Evolutionary conservation across 176 grass and related monocot genomes (phyloP).

Genomic region (Echinochloa phyllopogon): DNA sequence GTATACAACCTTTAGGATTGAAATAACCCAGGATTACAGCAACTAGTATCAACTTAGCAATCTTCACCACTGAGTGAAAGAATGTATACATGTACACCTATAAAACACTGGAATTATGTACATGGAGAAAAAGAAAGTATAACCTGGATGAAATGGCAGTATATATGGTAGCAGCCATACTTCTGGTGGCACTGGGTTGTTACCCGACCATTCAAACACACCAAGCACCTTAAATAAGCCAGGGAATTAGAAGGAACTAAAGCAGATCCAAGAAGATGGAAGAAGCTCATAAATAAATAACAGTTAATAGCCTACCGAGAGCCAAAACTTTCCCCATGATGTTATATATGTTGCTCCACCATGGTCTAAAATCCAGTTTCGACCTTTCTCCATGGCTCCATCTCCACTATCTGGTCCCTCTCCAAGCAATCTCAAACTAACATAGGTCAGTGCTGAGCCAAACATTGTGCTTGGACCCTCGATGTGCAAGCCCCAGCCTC

Average conservation of each 20-base stretch:
- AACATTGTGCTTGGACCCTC: slow-evolving; percentile 94
- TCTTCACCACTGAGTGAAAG: neutral
- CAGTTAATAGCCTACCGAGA: slow-evolving; percentile 55
- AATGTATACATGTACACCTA: neutral
- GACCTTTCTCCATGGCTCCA: slow-evolving; percentile 85
- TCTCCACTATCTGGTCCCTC: slow-evolving; percentile 67
- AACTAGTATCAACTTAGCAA: slow-evolving; percentile 3
- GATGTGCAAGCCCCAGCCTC: slow-evolving; percentile 96
- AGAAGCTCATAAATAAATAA: slow-evolving; percentile 25
- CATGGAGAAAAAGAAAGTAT: neutral
- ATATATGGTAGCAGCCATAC: slow-evolving; percentile 87
- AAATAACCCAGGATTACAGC: neutral
- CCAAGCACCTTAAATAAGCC: slow-evolving; percentile 78
- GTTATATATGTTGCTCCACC: slow-evolving; percentile 84
- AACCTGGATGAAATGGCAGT: slow-evolving; percentile 93
- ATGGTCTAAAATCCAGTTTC: slow-evolving; percentile 90
- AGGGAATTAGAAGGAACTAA: slow-evolving; percentile 39
- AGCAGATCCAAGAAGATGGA: slow-evolving; percentile 33
- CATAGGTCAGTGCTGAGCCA: slow-evolving; percentile 84
- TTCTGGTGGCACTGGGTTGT: slow-evolving; percentile 94
- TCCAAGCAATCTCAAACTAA: slow-evolving; percentile 87
- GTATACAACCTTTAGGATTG: neutral
- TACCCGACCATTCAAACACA: slow-evolving; percentile 97
- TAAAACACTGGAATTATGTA: neutral
- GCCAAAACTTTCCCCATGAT: slow-evolving; percentile 98